Evolutionary conservation across 1,284 basidiomycete species (phyloP), one percentile per base, ranked within the genome.

Genomic region (Rhodotorula sp.): DNA sequence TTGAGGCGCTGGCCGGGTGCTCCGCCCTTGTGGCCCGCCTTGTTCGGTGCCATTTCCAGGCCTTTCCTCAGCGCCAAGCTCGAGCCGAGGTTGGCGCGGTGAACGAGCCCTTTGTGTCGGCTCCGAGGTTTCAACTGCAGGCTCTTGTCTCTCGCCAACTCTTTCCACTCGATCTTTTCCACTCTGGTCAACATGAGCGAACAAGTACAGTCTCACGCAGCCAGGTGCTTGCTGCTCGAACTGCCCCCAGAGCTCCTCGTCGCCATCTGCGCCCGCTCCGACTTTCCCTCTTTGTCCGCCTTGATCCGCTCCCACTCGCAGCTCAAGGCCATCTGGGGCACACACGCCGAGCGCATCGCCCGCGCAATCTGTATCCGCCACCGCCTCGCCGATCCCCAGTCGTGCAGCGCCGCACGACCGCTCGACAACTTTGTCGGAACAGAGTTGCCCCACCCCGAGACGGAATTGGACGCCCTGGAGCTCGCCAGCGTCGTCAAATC

Each of bases 1-100:
- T 98, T 98, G 79, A 94, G 85, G 18, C 91, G 87, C 43, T 64
- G 61, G 34, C 26, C 74, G 29, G 74, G 65, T 47, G 29, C 21
- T 26, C 16, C n/a, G 20, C 62, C 59, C 52, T 65, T 72, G 16
- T 51, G 21, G 57, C 47, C 15, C 52, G 46, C 58, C 43, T 64
- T 76, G 62, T 43, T 26, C 26, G 65, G 65, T 49, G 56, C 63
- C 67, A 52, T 62, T 47, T 26, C 10, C 3, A 3, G 34, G 6
- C 31, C 31, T 34, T 34, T 29, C 58, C 12, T 59, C 7, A 29
- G 54, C 7, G 14, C 23, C 23, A n/a, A 23, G 23, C 3, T 14
- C 20, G 31, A 16, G 29, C 16, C 16, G 61, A 23, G 14, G 7
- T 3, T 26, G 20, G 60, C 15, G 23, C 54, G 16, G 34, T 10